Evolutionary conservation across 441 rosid species (phyloP), one percentile per base, ranked within the genome.

Genomic region (Populus hybrid): DNA sequence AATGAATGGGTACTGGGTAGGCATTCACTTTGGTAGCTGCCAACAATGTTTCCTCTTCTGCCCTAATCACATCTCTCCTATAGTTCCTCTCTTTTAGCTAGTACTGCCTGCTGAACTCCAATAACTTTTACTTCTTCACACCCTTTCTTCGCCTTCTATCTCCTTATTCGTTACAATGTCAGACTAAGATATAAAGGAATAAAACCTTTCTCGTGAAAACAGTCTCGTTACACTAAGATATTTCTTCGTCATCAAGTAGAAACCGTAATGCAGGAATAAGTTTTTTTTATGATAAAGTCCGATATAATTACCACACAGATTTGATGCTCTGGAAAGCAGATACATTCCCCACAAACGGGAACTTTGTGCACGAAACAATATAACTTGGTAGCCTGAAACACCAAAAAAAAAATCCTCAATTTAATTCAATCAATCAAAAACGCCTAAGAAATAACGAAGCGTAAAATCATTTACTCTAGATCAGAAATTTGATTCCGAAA

Each of bases 331-430:
- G 93, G 90, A 83, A 91, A 94, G 85, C 97, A 94, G 77, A 96
- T 85, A 83, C 99, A 96, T 86, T 96, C 99, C 40, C 99, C 98
- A 63, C 99, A 96, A 75, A 96, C 98, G 57, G 99, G 98, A 76
- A 92, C 97, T 86, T 96, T 96, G 89, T 96, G 99, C 82, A 96
- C 99, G 70, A 93, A 96, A 85, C 99, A 96, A 84, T 96, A 96
- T 36, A 96, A 81, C 85, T 94, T 96, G 12, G 99, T 94, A 80
- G 99, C 98, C 99, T 94, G 92, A 61, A 83, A 84, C 74, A 81
- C 14, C 67, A 42, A 26, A 32, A 9, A 12, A 4, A n/a, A 12
- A 76, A 36, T 36, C 67, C n/a, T 42, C 32, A 30, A 30, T 30
- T 30, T 24, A 3, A 77, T 50, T 38, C 21, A 21, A 72, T 8